Base-by-base conservation (phyloP, 257 asterid species). In the Solanum infundibuliforme region DNA sequence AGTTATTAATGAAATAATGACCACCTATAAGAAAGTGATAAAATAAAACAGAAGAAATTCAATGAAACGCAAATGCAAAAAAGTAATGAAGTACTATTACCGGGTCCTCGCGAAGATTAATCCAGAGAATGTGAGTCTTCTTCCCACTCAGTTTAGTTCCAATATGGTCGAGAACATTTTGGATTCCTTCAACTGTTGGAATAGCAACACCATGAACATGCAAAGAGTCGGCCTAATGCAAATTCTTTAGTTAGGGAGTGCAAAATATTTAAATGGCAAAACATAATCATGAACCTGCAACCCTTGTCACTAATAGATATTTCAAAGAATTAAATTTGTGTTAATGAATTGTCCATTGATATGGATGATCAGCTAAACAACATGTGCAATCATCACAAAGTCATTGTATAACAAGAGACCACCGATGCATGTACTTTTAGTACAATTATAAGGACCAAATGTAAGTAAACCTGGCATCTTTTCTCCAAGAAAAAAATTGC, bases 171-270 rank as follows among this genome's bases (percentile, higher is more conserved):
- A 97, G 99, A 91, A 97, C 98, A 92, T 97, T 95, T 41, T 92
- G 94, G 89, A 97, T 97, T 88, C 99, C 99, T 87, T 95, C 98
- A 90, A 89, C 92, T 29, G 98, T 95, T 21, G 99, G 98, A 88
- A 97, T 97, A 88, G 99, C 99, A 92, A 95, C 99, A 69, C 99
- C 98, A 81, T 95, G 98, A 87, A 97, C 99, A 88, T 95, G 98
- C 88, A 94, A 90, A 18, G 94, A 93, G 88, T 86, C 92, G 29
- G 98, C 98, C 99, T 96, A 81, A 43, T 68, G 46, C 60, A 85
- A 86, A 55, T 83, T 83, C 83, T 46, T 68, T 36, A 76, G 87
- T 68, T 68, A 86, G 76, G 65, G 46, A 88, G 25, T 10, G 69
- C 71, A 82, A 48, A n/a, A 18, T 32, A 82, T 29, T 12, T 48